Conservation (phyloP, 192 early-diverging fungal genomes). For the Mycoemilia scoparia region DNA sequence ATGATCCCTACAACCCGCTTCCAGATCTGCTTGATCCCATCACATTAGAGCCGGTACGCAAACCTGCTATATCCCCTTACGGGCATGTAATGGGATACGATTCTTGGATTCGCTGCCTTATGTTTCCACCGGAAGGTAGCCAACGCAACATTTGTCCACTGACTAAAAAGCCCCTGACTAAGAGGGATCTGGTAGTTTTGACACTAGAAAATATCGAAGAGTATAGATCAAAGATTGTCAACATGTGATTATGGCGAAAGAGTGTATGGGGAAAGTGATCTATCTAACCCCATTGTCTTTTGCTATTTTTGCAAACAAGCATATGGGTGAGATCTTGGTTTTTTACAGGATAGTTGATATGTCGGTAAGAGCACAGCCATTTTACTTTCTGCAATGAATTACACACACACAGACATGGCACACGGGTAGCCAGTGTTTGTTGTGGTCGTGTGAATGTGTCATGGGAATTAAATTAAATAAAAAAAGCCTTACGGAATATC, state of each 20-base stretch:
- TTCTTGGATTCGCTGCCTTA: constrained; percentile 74
- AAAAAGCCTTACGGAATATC: no score
- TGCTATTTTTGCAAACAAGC: no score
- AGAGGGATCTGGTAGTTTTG: constrained; percentile 69
- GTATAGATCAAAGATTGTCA: constrained; percentile 50
- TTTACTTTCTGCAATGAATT: no score
- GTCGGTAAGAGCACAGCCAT: no score
- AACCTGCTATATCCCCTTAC: constrained; percentile 88
- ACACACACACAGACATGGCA: no score
- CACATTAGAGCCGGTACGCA: constrained; percentile 72
- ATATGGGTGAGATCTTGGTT: no score
- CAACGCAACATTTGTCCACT: constrained; percentile 82
- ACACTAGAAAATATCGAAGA: constrained; percentile 68
- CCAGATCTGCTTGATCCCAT: constrained; percentile 89
- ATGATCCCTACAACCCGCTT: constrained; percentile 59
- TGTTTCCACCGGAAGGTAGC: constrained; percentile 44
- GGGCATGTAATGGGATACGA: constrained; percentile 83
- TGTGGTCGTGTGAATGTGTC: no score
- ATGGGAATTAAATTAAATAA: no score
- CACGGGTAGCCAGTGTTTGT: no score
- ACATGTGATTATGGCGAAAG: constrained; percentile 21
- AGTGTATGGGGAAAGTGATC: not conserved
- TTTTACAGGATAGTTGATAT: no score
- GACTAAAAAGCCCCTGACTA: constrained; percentile 82
- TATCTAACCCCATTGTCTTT: no score